phyloP scores from a whole-genome alignment of 1,284 basidiomycete species.

The Moniliophthora roreri region DNA sequence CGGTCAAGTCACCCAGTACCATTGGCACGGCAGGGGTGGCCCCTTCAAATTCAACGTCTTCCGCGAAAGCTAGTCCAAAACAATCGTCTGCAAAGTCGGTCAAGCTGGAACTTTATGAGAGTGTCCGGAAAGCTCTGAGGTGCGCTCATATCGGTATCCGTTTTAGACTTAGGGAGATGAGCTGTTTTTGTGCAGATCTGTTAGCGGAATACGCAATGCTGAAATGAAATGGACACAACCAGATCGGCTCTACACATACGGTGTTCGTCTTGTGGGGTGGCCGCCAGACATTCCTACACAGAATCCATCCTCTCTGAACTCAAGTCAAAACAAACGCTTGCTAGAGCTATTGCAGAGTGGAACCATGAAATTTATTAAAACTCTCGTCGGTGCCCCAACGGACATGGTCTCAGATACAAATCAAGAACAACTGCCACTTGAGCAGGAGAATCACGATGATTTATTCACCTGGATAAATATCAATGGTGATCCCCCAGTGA shows the following conservation, averaged over 20 bases:
- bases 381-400: slow-evolving; percentile 10
- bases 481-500: background rate
- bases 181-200: slow-evolving; percentile 34
- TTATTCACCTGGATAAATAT: background rate
- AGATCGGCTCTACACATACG: slow-evolving; percentile 51
- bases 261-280: slow-evolving; percentile 64
- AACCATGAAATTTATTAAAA: slow-evolving; percentile 44
- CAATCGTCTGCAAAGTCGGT: slow-evolving; percentile 36
- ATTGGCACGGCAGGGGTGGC: background rate
- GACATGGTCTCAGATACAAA: background rate
- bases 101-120: slow-evolving; percentile 53
- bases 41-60: slow-evolving; percentile 9
- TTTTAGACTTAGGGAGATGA: slow-evolving; percentile 4
- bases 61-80: slow-evolving; percentile 19
- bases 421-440: slow-evolving; percentile 8
- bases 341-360: slow-evolving; percentile 49
- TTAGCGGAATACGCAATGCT: slow-evolving; percentile 57
- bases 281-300: slow-evolving; percentile 52
- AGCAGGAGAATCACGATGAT: background rate
- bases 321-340: slow-evolving; percentile 49
- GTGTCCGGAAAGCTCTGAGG: slow-evolving; percentile 53
- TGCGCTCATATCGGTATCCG: slow-evolving; percentile 22
- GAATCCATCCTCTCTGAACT: slow-evolving; percentile 59
- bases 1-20: slow-evolving; percentile 1
- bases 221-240: slow-evolving; percentile 77